Percentiles rank a stretch among this genome's conserved stretches.
Evolutionary conservation across 306 rosid species (phyloP).

Genomic region (Gynostemma pentaphyllum): DNA sequence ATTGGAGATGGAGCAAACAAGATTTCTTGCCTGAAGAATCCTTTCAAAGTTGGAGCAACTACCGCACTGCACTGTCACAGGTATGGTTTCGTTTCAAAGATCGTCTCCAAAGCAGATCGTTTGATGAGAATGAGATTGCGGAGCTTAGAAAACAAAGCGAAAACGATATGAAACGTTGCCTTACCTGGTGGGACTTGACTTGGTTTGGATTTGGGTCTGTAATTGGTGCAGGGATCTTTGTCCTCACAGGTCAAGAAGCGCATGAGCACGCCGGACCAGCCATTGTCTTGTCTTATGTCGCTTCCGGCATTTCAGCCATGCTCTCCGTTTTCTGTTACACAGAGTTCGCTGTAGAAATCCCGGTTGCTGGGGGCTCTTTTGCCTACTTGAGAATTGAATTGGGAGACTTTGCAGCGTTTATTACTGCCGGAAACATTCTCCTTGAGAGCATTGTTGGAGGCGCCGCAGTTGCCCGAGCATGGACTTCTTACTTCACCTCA

Average conservation of each 20-base stretch:
- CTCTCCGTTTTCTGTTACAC: conserved; percentile 79
- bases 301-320: conserved; percentile 73
- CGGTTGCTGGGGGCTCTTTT: conserved; percentile 73
- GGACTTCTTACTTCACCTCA: conserved; percentile 70
- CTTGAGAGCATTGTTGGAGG: conserved; percentile 53
- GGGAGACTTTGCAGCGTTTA: conserved; percentile 70
- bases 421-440: conserved; percentile 69
- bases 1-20: conserved; percentile 68
- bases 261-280: conserved; percentile 55
- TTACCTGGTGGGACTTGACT: conserved; percentile 67
- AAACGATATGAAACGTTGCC: conserved; percentile 34
- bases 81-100: conserved; percentile 47
- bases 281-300: conserved; percentile 49
- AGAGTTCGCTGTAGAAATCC: conserved; percentile 66
- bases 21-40: conserved; percentile 79
- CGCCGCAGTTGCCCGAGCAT: conserved; percentile 58
- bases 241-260: conserved; percentile 55
- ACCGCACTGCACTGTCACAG: conserved; percentile 38
- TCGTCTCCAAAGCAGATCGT: conserved; percentile 46
- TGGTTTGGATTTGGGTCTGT: conserved; percentile 83
- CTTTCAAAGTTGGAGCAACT: conserved; percentile 53
- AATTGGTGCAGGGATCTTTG: conserved; percentile 74
- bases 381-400: conserved; percentile 65
- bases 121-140: conserved; percentile 36
- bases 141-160: conserved; percentile 42